These are phyloP conservation scores for Picea abies DNA, from an alignment of 83 land plant species.

Conservation along the genomic window DNA sequence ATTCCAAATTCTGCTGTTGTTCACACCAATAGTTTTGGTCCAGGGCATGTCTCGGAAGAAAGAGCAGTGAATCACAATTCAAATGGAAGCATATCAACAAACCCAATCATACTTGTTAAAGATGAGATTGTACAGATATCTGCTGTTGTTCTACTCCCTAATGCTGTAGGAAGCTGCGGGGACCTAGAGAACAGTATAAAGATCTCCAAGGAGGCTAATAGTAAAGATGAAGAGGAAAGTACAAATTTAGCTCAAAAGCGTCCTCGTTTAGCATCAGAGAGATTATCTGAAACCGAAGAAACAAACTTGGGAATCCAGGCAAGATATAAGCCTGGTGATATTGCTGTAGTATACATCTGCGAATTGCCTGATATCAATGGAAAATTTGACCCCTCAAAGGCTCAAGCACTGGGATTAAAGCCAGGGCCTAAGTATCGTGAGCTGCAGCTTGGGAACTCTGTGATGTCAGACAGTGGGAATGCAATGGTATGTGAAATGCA, in stretches of 20 bases:
- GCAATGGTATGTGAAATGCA: slow-evolving; percentile 52
- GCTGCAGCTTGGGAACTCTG: slow-evolving; percentile 85
- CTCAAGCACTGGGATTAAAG: slow-evolving; percentile 67
- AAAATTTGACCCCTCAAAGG: slow-evolving; percentile 90
- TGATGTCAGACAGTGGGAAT: slow-evolving; percentile 59
- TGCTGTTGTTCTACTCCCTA: slow-evolving; percentile 70
- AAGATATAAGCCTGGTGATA: slow-evolving; percentile 58
- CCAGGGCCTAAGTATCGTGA: slow-evolving; percentile 91
- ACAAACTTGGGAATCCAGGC: background rate
- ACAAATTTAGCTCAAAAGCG: slow-evolving; percentile 8
- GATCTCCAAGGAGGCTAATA: slow-evolving; percentile 7
- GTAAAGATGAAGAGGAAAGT: background rate
- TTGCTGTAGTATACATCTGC: slow-evolving; percentile 88
- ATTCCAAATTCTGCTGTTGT: slow-evolving; percentile 92
- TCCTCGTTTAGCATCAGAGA: slow-evolving; percentile 6
- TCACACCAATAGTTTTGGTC: slow-evolving; percentile 88
- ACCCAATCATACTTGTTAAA: slow-evolving; percentile 62
- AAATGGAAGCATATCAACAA: background rate
- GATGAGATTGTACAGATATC: slow-evolving; percentile 91
- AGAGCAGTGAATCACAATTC: slow-evolving; percentile 8
- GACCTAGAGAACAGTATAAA: background rate
- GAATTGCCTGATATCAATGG: slow-evolving; percentile 95
- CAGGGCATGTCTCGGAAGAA: slow-evolving; percentile 20
- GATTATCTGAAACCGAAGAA: slow-evolving; percentile 14
- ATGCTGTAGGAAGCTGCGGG: slow-evolving; percentile 16